Evolutionary conservation across 1,284 basidiomycete genomes (phyloP), one percentile per base, ranked within the genome.

Genomic region (Cutaneotrichosporon cyanovorans): DNA sequence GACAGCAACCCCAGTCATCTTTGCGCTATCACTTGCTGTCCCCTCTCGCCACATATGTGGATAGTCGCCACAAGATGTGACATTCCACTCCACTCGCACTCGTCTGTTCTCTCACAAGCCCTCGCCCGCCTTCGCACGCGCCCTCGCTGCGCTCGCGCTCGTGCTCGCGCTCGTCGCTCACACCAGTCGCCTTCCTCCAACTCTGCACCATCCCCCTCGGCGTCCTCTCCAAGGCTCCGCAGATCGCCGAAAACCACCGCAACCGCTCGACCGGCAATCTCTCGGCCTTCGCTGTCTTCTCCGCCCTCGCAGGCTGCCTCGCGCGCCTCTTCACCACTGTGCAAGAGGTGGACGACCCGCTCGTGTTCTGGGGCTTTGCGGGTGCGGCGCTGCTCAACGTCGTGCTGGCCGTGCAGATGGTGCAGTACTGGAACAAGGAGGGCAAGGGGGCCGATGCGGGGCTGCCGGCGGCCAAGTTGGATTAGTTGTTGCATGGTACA

Each of bases 281-380:
- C 34, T 90, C 87, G 10, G 80, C 87, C 0, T 86, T 95, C 61
- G 87, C 89, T 15, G 85, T 95, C 22, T 74, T 86, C 62, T 79
- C 68, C 46, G 67, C 86, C 16, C 86, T 93, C 38, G 76, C 77
- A 1, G 91, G 90, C 16, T 92, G 88, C 68, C 73, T 88, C 35
- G 91, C 89, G 0, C 77, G 91, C 35, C 72, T 95, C 15, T 95
- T 90, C 74, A 96, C 91, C 1, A 92, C 87, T 6, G 76, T 81
- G 7, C 83, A 83, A 34, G 91, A 95, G 68, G 82, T 92, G 48
- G 80, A 82, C 45, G 91, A 95, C 69, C 57, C 67, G 4, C 75
- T 92, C 53, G 78, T 95, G 48, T 75, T 81, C 30, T 82, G 84
- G 40, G 85, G 87, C 33, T 95, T 90, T 63, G 80, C 78, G 0